These are phyloP conservation scores for Termitomyces sp. DNA, from an alignment of 768 basidiomycete species.

Conservation along the genomic window DNA sequence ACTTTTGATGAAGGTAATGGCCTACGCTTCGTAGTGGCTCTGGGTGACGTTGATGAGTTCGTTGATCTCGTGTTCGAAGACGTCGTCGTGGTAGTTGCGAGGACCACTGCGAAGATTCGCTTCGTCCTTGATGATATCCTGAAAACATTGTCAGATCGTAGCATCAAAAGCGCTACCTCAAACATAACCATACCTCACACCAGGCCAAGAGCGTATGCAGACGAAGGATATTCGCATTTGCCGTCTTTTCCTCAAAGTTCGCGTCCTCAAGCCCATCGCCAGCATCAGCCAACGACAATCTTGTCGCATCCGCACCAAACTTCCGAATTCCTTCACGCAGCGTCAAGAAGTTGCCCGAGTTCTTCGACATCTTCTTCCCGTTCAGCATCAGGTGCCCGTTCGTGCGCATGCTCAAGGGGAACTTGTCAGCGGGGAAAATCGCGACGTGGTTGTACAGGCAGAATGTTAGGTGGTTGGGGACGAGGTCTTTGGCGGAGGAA, in stretches of 20 bases:
- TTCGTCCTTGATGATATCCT: conserved; percentile 81
- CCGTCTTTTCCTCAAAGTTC: conserved; percentile 98
- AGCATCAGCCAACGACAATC: conserved; percentile 90
- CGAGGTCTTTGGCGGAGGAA: conserved; percentile 95
- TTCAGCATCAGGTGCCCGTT: conserved; percentile 98
- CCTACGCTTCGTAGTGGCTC: conserved; percentile 77
- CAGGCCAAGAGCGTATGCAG: conserved; percentile 87
- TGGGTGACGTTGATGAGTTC: conserved; percentile 80
- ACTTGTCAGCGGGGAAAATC: conserved; percentile 85
- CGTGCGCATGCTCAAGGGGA: conserved; percentile 88
- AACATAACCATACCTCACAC: conserved; percentile 67
- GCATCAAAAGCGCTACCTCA: not conserved
- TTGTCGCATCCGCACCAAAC: conserved; percentile 95
- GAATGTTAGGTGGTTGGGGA: conserved; percentile 94
- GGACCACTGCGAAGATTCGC: conserved; percentile 70
- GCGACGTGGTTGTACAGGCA: conserved; percentile 92
- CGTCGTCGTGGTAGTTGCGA: conserved; percentile 78
- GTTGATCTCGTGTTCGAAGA: conserved; percentile 91
- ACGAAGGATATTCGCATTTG: conserved; percentile 93
- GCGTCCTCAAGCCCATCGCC: conserved; percentile 98
- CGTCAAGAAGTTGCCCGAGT: conserved; percentile 93
- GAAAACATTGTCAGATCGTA: conserved; percentile 8
- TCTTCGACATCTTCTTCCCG: conserved; percentile 98
- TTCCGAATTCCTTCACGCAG: conserved; percentile 84
- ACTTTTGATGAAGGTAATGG: not conserved